Percentiles rank a stretch among this genome's conserved stretches.
These are phyloP conservation scores for Catunica adiposa DNA, from an alignment of 2,329 filamentous ascomycete species.

Conservation along the genomic window DNA sequence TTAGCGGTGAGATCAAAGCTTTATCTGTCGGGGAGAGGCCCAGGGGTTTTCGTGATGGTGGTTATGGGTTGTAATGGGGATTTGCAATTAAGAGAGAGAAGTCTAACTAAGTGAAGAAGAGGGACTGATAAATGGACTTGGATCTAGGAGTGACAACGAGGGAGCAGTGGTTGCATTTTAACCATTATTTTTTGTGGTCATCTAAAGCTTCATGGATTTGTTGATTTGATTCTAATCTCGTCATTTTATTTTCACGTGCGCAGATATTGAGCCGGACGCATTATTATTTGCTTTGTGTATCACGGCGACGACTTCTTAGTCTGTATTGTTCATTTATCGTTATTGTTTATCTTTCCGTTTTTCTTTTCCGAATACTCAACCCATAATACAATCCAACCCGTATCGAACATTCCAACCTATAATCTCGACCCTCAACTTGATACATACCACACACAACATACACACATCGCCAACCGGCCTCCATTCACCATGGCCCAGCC, in stretches of 20 bases:
- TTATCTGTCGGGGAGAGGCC: too few species aligned
- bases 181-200: too few species aligned
- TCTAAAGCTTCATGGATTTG: neutral
- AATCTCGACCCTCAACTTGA: neutral
- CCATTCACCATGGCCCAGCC: conserved; percentile 16
- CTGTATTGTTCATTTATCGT: neutral
- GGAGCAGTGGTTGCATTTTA: too few species aligned
- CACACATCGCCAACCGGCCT: neutral
- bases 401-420: neutral
- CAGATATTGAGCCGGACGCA: neutral
- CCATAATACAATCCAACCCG: neutral
- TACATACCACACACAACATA: neutral
- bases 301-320: neutral
- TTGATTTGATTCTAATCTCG: neutral
- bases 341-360: neutral
- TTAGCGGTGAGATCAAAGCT: too few species aligned
- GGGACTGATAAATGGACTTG: too few species aligned
- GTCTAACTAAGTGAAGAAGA: too few species aligned
- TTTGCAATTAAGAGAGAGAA: too few species aligned
- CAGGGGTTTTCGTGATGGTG: too few species aligned
- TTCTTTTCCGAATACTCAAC: neutral
- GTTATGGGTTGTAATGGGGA: too few species aligned
- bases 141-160: too few species aligned
- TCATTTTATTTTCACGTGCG: neutral
- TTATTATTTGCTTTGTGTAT: neutral